Percentiles rank a stretch among this genome's conserved stretches.
phyloP scores from a whole-genome alignment of 768 basidiomycete genomes.

The Tricholoma hemisulphureum region DNA sequence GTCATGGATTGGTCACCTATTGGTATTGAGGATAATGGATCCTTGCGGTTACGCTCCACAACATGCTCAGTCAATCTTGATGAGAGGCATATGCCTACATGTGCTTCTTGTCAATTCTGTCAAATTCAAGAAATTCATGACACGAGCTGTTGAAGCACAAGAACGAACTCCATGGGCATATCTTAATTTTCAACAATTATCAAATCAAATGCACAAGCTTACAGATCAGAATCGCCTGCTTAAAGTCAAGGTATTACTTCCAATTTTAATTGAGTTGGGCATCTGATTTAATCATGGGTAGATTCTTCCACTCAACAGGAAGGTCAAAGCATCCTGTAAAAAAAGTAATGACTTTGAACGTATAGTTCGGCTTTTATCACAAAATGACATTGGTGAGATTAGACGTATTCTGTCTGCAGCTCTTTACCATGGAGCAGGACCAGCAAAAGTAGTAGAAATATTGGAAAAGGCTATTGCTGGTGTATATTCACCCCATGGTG shows the following conservation, averaged over 20 bases:
- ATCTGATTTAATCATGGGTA: not conserved
- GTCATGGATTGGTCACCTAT: not conserved
- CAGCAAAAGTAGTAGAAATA: not conserved
- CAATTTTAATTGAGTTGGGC: not conserved
- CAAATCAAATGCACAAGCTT: too few relatives aligned
- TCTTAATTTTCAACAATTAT: too few relatives aligned
- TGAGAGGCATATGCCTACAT: too few relatives aligned
- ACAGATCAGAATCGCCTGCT: too few relatives aligned
- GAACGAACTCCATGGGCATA: too few relatives aligned
- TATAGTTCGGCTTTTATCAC: not conserved
- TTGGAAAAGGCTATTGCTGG: slow-evolving; percentile 2
- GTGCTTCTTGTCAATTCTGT: too few relatives aligned
- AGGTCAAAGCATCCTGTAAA: not conserved
- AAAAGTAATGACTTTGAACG: not conserved
- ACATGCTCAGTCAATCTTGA: not conserved
- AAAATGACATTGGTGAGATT: slow-evolving; percentile 11
- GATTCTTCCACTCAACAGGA: not conserved
- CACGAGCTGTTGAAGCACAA: too few relatives aligned
- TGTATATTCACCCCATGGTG: slow-evolving; percentile 10
- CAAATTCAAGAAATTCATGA: too few relatives aligned
- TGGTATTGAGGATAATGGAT: not conserved
- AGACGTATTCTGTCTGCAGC: slow-evolving; percentile 3
- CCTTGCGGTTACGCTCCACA: not conserved
- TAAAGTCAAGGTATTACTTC: too few relatives aligned
- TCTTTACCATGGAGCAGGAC: slow-evolving; percentile 3